Percentiles rank a stretch among this genome's conserved stretches.
Evolutionary conservation across 768 basidiomycete genomes (phyloP).

Genomic region (Inosperma sp.): DNA sequence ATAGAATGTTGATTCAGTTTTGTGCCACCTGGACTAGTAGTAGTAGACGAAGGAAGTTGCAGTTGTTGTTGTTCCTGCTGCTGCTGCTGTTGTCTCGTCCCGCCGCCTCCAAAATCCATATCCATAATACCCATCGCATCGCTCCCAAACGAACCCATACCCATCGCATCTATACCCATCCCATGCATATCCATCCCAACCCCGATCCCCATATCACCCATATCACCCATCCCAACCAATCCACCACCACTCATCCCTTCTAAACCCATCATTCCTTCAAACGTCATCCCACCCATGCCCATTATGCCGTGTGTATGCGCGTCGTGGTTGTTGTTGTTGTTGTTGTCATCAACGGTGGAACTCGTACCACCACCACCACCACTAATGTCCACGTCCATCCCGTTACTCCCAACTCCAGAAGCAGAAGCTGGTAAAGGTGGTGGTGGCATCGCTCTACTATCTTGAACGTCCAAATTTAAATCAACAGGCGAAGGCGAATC

Average conservation of each 20-base stretch:
- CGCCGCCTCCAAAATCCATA: background rate
- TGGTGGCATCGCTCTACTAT: constrained; percentile 60
- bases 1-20: background rate
- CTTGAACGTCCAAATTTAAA: constrained; percentile 30
- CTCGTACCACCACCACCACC: background rate
- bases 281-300: constrained; percentile 11
- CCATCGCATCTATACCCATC: constrained; percentile 12
- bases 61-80: background rate
- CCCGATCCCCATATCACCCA: constrained; percentile 12
- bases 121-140: background rate
- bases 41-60: background rate
- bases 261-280: constrained; percentile 8
- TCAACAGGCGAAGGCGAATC: constrained; percentile 88
- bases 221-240: constrained; percentile 13
- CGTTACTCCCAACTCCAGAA: background rate
- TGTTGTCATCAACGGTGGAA: background rate
- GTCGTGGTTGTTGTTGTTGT: background rate
- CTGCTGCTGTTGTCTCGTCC: too few species aligned
- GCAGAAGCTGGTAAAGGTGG: constrained; percentile 48
- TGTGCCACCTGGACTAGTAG: background rate
- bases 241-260: constrained; percentile 8
- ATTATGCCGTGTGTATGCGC: background rate
- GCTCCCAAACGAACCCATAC: background rate
- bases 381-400: constrained; percentile 5
- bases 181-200: constrained; percentile 10